Evolutionary conservation across 208 protist genomes (phyloP), one percentile per base, ranked within the genome.

Genomic region (Trypanosoma vivax): DNA sequence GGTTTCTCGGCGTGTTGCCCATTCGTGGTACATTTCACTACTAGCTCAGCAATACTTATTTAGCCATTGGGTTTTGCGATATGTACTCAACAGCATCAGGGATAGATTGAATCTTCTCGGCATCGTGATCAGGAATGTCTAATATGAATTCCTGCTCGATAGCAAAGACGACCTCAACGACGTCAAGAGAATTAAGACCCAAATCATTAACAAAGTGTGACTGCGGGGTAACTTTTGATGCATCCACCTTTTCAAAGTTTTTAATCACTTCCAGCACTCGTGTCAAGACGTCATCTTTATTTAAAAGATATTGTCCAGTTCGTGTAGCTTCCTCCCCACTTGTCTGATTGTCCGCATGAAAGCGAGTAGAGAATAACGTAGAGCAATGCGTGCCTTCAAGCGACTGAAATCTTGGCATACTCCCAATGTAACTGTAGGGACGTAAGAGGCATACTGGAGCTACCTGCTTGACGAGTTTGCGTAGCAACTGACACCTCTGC

Each of bases 71-170:
- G 60, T 97, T 96, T 59, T 92, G 92, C 46, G 83, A 77, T 50
- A 98, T 92, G 70, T 97, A 98, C 58, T 93, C 74, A 33, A 97
- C 88, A 21, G 95, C 91, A 52, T 97, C 92, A 13, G 81, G 70
- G 55, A 94, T 80, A 4, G 89, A 96, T 61, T 92, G 79, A 50
- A 98, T 96, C 72, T 94, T 97, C 40, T 98, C 95, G 11, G 93
- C 93, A 62, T 98, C 93, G 55, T 94, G 88, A 69, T 98, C 95
- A 54, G 94, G 92, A 54, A 97, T 97, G 70, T 97, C 94, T 80
- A 98, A 73, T 56, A 88, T 82, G 62, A 97, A 97, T 71, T 98
- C 94, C 46, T 98, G 90, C 56, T 98, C 94, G 49, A 97, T 81
- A 16, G 88, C 90, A 38, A 98, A 94, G 4, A 97, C 88, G 14